These are phyloP conservation scores for Penicillium sp. DNA, from an alignment of 2,329 filamentous ascomycete species.

Conservation along the genomic window DNA sequence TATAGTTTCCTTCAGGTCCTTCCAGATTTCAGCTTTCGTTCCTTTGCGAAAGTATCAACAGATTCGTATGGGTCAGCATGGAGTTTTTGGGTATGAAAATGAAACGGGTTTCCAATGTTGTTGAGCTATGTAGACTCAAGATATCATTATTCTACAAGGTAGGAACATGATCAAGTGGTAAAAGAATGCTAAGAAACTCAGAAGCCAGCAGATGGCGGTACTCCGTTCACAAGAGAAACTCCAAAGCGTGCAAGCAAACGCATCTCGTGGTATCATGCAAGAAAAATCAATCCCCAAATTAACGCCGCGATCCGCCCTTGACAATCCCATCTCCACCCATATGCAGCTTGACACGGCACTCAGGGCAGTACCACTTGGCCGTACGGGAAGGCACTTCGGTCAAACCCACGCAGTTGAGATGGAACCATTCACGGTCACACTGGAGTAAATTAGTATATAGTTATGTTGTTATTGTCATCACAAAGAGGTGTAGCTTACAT, in stretches of 20 bases:
- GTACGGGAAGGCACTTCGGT: slow-evolving; percentile 59
- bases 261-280: slow-evolving; percentile 27
- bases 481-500: slow-evolving; percentile 41
- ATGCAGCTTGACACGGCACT: slow-evolving; percentile 54
- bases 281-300: slow-evolving; percentile 8
- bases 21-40: neutral
- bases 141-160: neutral
- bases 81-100: no score
- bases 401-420: slow-evolving; percentile 60
- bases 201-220: neutral
- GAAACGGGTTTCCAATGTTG: neutral
- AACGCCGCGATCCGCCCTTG: slow-evolving; percentile 35
- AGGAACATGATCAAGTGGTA: neutral
- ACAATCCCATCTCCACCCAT: slow-evolving; percentile 45
- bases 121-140: neutral
- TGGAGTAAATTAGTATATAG: slow-evolving; percentile 32
- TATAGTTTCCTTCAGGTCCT: neutral
- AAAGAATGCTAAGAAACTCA: neutral
- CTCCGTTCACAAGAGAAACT: neutral
- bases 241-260: slow-evolving; percentile 1
- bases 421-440: slow-evolving; percentile 68
- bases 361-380: slow-evolving; percentile 65
- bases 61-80: no score
- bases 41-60: neutral
- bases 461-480: neutral